These are phyloP conservation scores for Colletotrichum cordylinicola DNA, from an alignment of 2,329 filamentous ascomycete species.

Conservation along the genomic window DNA sequence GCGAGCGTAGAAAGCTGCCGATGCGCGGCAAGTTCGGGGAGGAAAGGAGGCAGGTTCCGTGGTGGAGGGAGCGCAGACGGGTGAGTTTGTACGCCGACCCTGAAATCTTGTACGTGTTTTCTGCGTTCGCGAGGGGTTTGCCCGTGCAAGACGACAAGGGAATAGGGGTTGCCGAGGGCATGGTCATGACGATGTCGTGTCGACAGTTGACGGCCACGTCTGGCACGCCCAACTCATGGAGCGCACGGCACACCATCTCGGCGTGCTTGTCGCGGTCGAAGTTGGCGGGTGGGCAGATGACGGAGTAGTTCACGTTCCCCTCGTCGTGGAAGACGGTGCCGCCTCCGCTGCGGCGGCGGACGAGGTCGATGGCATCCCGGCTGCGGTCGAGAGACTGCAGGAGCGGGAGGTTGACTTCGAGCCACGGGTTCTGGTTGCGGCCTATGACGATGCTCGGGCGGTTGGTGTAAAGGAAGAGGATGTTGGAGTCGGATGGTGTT, in stretches of 20 bases:
- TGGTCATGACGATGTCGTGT: slow-evolving; percentile 87
- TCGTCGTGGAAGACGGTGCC: slow-evolving; percentile 93
- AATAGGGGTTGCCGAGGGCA: slow-evolving; percentile 17
- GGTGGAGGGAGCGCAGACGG: slow-evolving; percentile 80
- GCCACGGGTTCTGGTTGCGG: slow-evolving; percentile 97
- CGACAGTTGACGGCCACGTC: slow-evolving; percentile 81
- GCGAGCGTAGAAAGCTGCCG: slow-evolving; percentile 75
- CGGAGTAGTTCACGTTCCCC: slow-evolving; percentile 94
- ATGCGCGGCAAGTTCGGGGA: slow-evolving; percentile 78
- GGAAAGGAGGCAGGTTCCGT: slow-evolving; percentile 86
- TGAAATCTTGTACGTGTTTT: slow-evolving; percentile 75
- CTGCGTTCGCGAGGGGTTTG: not conserved
- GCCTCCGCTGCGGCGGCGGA: slow-evolving; percentile 86
- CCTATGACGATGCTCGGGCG: slow-evolving; percentile 88
- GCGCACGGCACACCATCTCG: slow-evolving; percentile 88
- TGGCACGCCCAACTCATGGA: slow-evolving; percentile 63
- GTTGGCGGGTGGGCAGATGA: slow-evolving; percentile 77
- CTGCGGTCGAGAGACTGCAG: slow-evolving; percentile 41
- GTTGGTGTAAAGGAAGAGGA: slow-evolving; percentile 91
- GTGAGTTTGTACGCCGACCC: slow-evolving; percentile 97
- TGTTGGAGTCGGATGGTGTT: slow-evolving; percentile 71
- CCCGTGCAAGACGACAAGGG: not conserved
- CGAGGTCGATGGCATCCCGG: slow-evolving; percentile 54
- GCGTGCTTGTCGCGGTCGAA: slow-evolving; percentile 91
- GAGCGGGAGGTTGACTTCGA: slow-evolving; percentile 79